Conservation (phyloP, 1,139 yeast species). For the Debaryomyces singareniensis region DNA sequence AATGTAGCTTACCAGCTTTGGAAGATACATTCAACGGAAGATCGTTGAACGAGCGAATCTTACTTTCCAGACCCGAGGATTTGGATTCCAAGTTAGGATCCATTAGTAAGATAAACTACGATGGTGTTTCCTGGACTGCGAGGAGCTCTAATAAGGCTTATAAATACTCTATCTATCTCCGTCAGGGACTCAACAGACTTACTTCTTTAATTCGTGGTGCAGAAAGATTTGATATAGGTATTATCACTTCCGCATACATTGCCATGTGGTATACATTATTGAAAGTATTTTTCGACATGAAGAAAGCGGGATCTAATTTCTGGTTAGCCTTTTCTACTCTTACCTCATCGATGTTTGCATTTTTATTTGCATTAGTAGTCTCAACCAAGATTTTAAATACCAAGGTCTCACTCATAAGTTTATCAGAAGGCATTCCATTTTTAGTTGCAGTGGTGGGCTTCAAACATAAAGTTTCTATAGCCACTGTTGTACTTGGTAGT, state of each 20-base stretch:
- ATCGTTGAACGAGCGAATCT: constrained; percentile 30
- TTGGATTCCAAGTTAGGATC: constrained; percentile 26
- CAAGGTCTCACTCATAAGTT: constrained; percentile 64
- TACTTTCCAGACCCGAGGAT: constrained; percentile 35
- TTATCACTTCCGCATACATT: constrained; percentile 75
- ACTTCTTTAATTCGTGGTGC: constrained; percentile 61
- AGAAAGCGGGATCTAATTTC: constrained; percentile 71
- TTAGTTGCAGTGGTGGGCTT: constrained; percentile 91
- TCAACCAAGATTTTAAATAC: constrained; percentile 49
- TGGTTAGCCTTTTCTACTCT: constrained; percentile 87
- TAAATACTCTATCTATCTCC: constrained; percentile 58
- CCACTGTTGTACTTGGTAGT: constrained; percentile 53
- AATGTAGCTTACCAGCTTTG: constrained; percentile 25
- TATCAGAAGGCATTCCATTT: constrained; percentile 92
- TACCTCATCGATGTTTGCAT: constrained; percentile 78
- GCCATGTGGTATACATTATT: constrained; percentile 88
- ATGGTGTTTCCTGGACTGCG: constrained; percentile 56
- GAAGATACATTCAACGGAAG: constrained; percentile 26
- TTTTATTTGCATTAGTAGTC: constrained; percentile 72
- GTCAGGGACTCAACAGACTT: constrained; percentile 39
- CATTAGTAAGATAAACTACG: constrained; percentile 23
- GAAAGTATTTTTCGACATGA: constrained; percentile 77
- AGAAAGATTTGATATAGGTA: constrained; percentile 78
- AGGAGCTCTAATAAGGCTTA: constrained; percentile 61
- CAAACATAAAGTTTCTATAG: constrained; percentile 76